Base-by-base conservation (phyloP, 2,329 filamentous ascomycete genomes). In the Diplocarpon mali region DNA sequence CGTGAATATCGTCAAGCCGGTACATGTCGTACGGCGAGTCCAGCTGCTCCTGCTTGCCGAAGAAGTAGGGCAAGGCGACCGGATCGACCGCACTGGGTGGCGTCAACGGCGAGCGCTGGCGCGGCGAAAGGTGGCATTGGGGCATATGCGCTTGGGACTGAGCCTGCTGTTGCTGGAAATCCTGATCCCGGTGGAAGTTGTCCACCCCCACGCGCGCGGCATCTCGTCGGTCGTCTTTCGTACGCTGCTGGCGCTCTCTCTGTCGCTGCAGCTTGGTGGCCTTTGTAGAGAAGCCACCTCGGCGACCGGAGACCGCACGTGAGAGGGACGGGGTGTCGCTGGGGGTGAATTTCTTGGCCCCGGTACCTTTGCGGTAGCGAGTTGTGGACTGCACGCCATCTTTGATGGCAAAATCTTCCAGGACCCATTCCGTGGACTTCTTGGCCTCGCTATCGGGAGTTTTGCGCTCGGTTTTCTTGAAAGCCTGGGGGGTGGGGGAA, bases 311-410 rank as follows among this genome's bases (percentile, higher is more conserved):
- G 14, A 29, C 48, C 39, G 54, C 53, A 27, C 57, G 47, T n/a
- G 46, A 17, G 10, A 64, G 59, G 14, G 61, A 62, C 27, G 65
- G 60, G 15, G 58, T 52, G n/a, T 68, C 62, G 31, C 62, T 59
- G 48, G 53, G 60, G 32, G 54, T 51, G n/a, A 55, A 46, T 49
- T 64, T 67, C 50, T 66, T 70, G 49, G 57, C 58, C 7, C n/a
- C 35, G n/a, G 35, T 35, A 14, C 39, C 65, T 66, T 79, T 80
- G 52, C 83, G 76, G 62, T 85, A 88, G 52, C 82, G 70, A 1
- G 90, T 95, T 0, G 90, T 96, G 47, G 86, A 90, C 63, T 88
- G 78, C 40, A 95, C 84, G 20, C 85, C 85, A 17, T 82, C 67
- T 15, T 65, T 64, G 28, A 86, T 66, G 0, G 86, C 85, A 62